Conservation (phyloP, 495 filamentous ascomycete genomes). For the Halenospora varia region DNA sequence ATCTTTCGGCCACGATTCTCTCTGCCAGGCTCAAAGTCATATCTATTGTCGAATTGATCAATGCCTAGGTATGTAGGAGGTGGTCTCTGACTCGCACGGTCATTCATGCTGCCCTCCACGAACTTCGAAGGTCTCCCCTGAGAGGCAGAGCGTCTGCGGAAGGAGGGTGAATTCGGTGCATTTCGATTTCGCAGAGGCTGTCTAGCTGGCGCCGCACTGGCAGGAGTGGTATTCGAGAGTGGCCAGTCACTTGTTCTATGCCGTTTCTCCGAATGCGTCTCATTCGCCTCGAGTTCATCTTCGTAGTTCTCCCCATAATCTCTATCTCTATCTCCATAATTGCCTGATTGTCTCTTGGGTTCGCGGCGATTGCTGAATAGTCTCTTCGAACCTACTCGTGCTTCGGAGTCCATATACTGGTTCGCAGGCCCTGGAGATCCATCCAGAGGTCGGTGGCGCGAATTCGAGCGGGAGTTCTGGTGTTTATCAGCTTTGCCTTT, state of each 20-base stretch:
- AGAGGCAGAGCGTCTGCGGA: conserved; percentile 20
- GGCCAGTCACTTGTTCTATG: conserved; percentile 49
- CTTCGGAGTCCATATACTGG: background rate
- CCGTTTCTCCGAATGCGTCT: conserved; percentile 31
- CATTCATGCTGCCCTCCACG: conserved; percentile 73
- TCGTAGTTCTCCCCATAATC: conserved; percentile 11
- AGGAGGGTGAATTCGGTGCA: conserved; percentile 18
- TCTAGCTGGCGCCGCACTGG: background rate
- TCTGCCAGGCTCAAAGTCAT: conserved; percentile 2
- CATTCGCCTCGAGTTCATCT: background rate
- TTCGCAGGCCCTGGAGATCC: background rate
- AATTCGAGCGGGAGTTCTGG: conserved; percentile 9
- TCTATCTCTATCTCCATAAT: too few species aligned
- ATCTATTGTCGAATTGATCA: conserved; percentile 27
- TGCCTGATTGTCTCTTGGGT: too few species aligned
- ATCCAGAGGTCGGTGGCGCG: background rate
- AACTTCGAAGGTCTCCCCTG: conserved; percentile 55
- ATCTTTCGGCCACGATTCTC: conserved; percentile 9
- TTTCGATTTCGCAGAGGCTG: conserved; percentile 13
- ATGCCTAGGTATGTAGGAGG: conserved; percentile 58
- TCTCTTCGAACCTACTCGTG: conserved; percentile 20
- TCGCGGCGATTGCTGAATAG: conserved; percentile 26
- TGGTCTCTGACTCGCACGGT: conserved; percentile 64
- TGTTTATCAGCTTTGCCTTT: background rate
- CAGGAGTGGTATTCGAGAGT: conserved; percentile 25